phyloP scores from a whole-genome alignment of 108 stramenopile genomes.

The Skeletonema tropicum region DNA sequence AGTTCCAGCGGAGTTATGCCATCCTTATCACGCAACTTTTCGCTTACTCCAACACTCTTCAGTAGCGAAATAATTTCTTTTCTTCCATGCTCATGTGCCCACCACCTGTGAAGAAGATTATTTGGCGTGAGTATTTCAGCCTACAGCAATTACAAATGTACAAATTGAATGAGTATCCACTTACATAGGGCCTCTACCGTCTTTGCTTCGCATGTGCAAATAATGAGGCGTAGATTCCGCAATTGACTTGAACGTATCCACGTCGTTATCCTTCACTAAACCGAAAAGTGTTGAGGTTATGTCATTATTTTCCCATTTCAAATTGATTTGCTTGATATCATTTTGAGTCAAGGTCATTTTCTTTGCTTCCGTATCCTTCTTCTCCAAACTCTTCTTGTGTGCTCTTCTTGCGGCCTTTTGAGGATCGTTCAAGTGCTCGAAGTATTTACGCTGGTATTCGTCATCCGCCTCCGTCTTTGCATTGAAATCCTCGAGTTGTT shows the following conservation, averaged over 20 bases:
- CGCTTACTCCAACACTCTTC: constrained; percentile 69
- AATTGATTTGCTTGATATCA: constrained; percentile 69
- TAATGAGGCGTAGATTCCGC: constrained; percentile 55
- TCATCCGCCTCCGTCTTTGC: constrained; percentile 57
- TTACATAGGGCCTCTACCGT: constrained; percentile 77
- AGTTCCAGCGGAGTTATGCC: constrained; percentile 74
- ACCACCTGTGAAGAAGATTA: constrained; percentile 82
- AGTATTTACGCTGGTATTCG: constrained; percentile 83
- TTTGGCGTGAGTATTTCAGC: constrained; percentile 21
- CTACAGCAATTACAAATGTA: background rate
- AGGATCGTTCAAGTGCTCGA: constrained; percentile 75
- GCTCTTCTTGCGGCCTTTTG: constrained; percentile 48
- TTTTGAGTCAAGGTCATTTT: constrained; percentile 45
- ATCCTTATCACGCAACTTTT: constrained; percentile 65
- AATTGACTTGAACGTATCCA: constrained; percentile 47
- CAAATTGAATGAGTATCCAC: constrained; percentile 65
- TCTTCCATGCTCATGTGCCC: constrained; percentile 85
- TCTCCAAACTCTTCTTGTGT: constrained; percentile 18
- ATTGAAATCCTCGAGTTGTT: constrained; percentile 94
- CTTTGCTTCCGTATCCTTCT: constrained; percentile 5
- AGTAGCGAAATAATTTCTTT: constrained; percentile 64
- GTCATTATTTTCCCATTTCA: constrained; percentile 73
- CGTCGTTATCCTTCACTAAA: constrained; percentile 51
- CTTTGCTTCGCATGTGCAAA: constrained; percentile 66
- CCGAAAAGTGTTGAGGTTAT: constrained; percentile 75